Percentiles rank a stretch among this genome's conserved stretches.
Evolutionary conservation across 1,284 basidiomycete genomes (phyloP).

Genomic region (Ustilago vetiveriae): DNA sequence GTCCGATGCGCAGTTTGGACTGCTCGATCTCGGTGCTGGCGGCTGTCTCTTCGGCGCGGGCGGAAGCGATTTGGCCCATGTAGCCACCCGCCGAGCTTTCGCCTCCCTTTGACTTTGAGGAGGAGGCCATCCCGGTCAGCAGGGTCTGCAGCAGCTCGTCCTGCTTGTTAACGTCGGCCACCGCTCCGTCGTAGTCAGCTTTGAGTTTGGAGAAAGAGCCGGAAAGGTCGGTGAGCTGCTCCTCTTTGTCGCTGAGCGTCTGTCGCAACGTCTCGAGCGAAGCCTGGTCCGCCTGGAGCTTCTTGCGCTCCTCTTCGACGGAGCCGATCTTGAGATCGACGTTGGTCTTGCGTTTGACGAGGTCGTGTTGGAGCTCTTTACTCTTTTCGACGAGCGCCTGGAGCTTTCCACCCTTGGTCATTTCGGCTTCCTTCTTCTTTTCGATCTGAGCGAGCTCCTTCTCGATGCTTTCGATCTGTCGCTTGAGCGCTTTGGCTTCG

Average conservation of each 20-base stretch:
- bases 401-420: conserved; percentile 80
- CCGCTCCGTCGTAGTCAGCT: conserved; percentile 74
- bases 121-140: conserved; percentile 84
- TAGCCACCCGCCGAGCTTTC: conserved; percentile 82
- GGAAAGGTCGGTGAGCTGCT: conserved; percentile 31
- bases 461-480: conserved; percentile 69
- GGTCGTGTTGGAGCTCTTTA: conserved; percentile 79
- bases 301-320: conserved; percentile 82
- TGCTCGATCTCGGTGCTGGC: conserved; percentile 87
- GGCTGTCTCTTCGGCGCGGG: conserved; percentile 79
- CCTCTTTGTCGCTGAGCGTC: conserved; percentile 68
- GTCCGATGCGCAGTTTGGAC: conserved; percentile 78
- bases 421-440: conserved; percentile 72
- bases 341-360: conserved; percentile 88
- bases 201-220: conserved; percentile 69
- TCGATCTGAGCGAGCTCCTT: conserved; percentile 70
- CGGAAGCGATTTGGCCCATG: conserved; percentile 94
- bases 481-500: conserved; percentile 63
- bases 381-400: conserved; percentile 82
- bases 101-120: conserved; percentile 71
- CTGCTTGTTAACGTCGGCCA: conserved; percentile 76
- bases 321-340: conserved; percentile 82
- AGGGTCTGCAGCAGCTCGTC: conserved; percentile 96
- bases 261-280: conserved; percentile 68
- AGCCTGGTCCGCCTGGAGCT: conserved; percentile 73